phyloP scores from a whole-genome alignment of 2,329 filamentous ascomycete genomes.

The Zymoseptoria crescenta region DNA sequence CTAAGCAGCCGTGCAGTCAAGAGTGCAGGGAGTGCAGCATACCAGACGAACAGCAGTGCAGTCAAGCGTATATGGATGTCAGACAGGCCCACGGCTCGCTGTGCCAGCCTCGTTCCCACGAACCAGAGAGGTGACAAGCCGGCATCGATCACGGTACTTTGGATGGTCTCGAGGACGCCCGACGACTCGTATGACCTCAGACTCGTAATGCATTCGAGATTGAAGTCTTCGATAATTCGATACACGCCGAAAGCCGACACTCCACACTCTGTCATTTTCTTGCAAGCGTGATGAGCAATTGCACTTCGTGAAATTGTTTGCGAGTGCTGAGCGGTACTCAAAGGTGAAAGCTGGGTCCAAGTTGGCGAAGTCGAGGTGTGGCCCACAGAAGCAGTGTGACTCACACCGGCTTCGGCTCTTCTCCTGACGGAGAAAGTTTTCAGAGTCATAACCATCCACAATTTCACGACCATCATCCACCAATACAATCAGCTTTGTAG shows the following conservation, averaged over 20 bases:
- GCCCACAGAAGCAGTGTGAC: neutral
- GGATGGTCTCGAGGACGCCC: neutral
- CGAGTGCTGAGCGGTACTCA: neutral
- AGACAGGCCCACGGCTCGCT: no score
- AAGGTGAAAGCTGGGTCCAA: neutral
- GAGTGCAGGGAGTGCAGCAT: no score
- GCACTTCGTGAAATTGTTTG: no score
- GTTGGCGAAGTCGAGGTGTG: neutral
- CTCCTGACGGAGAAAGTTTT: neutral
- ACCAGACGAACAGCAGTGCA: no score
- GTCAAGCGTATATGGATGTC: no score
- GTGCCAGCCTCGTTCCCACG: no score
- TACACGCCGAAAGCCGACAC: neutral
- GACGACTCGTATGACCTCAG: neutral
- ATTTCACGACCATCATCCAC: neutral
- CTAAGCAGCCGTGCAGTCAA: no score
- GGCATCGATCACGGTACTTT: no score
- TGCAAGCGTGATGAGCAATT: no score
- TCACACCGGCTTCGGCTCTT: neutral
- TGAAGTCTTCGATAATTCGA: neutral
- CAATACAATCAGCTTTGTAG: constrained; percentile 4
- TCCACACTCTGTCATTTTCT: neutral
- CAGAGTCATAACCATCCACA: neutral
- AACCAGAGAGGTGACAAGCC: no score
- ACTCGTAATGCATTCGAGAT: neutral